Conservation (phyloP, 495 filamentous ascomycete genomes). For the Penicillium samsonianum region DNA sequence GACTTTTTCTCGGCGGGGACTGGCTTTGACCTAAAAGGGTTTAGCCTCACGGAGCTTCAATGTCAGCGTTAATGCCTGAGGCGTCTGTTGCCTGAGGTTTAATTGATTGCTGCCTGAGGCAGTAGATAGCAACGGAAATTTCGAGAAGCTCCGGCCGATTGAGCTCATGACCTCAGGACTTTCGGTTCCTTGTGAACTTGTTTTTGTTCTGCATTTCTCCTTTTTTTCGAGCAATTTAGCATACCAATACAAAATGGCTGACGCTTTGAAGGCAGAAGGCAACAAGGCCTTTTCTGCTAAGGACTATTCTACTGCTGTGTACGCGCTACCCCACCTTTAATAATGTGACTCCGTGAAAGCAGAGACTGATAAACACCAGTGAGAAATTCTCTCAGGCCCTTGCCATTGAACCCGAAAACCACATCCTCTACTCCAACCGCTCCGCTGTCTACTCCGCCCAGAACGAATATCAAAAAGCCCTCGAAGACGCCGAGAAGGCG, state of each 20-base stretch:
- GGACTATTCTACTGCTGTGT: constrained; percentile 95
- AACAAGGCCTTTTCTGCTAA: constrained; percentile 98
- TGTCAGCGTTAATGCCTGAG: constrained; percentile 33
- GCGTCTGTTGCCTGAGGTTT: constrained; percentile 6
- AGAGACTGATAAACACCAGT: constrained; percentile 46
- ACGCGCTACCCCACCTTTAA: constrained; percentile 48
- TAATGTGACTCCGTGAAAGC: constrained; percentile 8
- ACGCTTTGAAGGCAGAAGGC: constrained; percentile 86
- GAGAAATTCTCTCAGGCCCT: constrained; percentile 95
- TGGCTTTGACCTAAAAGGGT: constrained; percentile 21
- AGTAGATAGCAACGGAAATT: constrained; percentile 43
- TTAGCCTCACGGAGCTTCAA: constrained; percentile 33
- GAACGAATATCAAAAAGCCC: constrained; percentile 77
- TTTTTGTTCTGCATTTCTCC: constrained; percentile 9
- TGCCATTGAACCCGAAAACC: constrained; percentile 81
- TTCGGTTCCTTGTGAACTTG: constrained; percentile 7
- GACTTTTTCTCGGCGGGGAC: constrained; percentile 35
- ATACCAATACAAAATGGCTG: constrained; percentile 44
- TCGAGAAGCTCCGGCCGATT: constrained; percentile 46
- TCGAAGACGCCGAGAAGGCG: constrained; percentile 89
- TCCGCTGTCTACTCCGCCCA: constrained; percentile 95
- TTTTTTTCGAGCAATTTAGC: constrained; percentile 9
- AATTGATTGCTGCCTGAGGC: neutral
- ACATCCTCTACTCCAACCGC: constrained; percentile 96
- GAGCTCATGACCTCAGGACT: constrained; percentile 26